These are phyloP conservation scores for Dissophora globulifera DNA, from an alignment of 192 early-diverging fungal species.

Conservation along the genomic window DNA sequence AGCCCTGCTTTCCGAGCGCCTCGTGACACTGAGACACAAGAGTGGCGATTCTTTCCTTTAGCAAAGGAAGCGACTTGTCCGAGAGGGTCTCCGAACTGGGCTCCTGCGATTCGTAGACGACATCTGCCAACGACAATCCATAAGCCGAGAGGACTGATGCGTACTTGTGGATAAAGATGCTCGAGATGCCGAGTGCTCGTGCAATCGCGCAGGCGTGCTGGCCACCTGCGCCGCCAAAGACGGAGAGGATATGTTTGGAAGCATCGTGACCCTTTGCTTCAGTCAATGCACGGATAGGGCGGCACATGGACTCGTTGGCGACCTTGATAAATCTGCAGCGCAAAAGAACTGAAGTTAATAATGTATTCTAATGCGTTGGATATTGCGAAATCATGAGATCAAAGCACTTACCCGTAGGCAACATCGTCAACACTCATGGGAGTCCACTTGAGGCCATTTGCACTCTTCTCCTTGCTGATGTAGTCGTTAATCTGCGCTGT, in stretches of 20 bases:
- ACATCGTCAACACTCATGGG: constrained; percentile 84
- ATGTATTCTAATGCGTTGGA: neutral
- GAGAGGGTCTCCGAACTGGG: constrained; percentile 72
- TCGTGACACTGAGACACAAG: constrained; percentile 59
- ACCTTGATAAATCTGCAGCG: constrained; percentile 81
- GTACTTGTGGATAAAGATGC: constrained; percentile 88
- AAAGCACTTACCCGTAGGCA: constrained; percentile 79
- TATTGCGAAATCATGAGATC: no score
- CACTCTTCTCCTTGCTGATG: constrained; percentile 46
- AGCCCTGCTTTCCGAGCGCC: constrained; percentile 79
- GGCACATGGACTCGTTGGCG: constrained; percentile 96
- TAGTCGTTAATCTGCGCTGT: constrained; percentile 71
- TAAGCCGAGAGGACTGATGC: constrained; percentile 95
- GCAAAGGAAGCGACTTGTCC: constrained; percentile 35
- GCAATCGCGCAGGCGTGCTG: constrained; percentile 98
- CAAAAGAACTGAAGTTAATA: no score
- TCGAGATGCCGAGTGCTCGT: constrained; percentile 81
- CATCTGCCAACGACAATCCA: constrained; percentile 89
- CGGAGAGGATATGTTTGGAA: constrained; percentile 83
- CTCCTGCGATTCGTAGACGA: constrained; percentile 91
- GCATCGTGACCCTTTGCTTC: constrained; percentile 93
- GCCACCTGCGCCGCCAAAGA: constrained; percentile 96
- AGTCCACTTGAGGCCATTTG: constrained; percentile 15
- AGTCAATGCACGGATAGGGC: constrained; percentile 92
- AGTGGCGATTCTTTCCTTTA: constrained; percentile 63